Conservation (phyloP, 805 yeast species). For the Metschnikowia koreensis region DNA sequence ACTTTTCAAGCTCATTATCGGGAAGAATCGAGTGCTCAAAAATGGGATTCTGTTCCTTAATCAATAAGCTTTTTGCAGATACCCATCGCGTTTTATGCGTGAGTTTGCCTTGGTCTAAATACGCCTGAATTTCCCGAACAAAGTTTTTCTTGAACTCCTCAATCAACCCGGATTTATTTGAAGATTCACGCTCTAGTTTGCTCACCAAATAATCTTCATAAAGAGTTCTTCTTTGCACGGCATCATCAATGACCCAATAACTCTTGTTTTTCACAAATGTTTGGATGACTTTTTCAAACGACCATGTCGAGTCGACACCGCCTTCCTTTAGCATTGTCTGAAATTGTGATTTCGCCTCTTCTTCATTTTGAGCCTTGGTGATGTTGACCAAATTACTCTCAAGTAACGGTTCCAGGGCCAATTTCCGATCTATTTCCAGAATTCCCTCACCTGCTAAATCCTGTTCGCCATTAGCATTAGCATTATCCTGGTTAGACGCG, state of each 20-base stretch:
- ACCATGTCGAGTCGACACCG: slow-evolving; percentile 70
- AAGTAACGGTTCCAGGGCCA: slow-evolving; percentile 22
- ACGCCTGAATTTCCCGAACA: slow-evolving; percentile 41
- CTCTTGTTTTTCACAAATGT: slow-evolving; percentile 55
- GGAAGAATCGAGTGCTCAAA: slow-evolving; percentile 59
- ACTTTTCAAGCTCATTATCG: slow-evolving; percentile 53
- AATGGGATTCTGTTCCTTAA: slow-evolving; percentile 63
- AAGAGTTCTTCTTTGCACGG: slow-evolving; percentile 54
- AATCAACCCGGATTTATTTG: slow-evolving; percentile 50
- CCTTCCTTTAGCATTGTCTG: slow-evolving; percentile 50
- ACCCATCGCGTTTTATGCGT: slow-evolving; percentile 63
- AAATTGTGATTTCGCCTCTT: slow-evolving; percentile 48
- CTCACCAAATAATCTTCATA: slow-evolving; percentile 61
- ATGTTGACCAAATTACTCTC: slow-evolving; percentile 26
- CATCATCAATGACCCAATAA: slow-evolving; percentile 66
- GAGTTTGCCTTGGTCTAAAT: slow-evolving; percentile 36
- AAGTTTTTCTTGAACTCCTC: slow-evolving; percentile 60
- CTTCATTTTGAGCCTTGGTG: slow-evolving; percentile 19
- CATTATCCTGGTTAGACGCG: slow-evolving; percentile 2
- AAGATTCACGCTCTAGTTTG: slow-evolving; percentile 46
- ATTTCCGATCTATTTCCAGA: slow-evolving; percentile 20
- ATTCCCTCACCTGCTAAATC: neutral
- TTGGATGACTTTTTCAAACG: slow-evolving; percentile 65
- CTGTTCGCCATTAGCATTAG: neutral
- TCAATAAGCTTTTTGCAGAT: slow-evolving; percentile 45